Conservation (phyloP, 441 rosid genomes). For the Gossypium schwendimanii region DNA sequence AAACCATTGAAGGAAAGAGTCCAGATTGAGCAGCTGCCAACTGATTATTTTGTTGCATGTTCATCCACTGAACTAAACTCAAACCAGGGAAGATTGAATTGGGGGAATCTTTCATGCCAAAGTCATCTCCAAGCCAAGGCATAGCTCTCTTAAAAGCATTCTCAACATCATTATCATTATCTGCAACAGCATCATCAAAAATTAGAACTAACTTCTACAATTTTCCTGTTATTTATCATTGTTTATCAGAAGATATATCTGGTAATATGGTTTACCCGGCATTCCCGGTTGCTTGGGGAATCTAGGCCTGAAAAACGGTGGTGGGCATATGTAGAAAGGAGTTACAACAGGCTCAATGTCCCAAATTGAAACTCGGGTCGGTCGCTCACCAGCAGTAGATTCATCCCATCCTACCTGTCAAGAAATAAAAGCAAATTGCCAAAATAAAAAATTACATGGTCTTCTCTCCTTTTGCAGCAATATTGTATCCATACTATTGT, state of each 20-base stretch:
- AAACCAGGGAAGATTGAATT: slow-evolving; percentile 76
- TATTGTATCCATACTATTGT: neutral
- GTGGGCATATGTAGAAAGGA: slow-evolving; percentile 91
- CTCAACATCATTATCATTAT: slow-evolving; percentile 75
- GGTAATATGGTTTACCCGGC: slow-evolving; percentile 43
- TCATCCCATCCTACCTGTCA: slow-evolving; percentile 94
- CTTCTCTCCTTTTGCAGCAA: neutral
- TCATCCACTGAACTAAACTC: slow-evolving; percentile 98
- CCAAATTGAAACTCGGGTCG: slow-evolving; percentile 83
- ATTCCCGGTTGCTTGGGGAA: slow-evolving; percentile 78
- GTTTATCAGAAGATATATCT: neutral
- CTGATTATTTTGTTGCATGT: slow-evolving; percentile 86
- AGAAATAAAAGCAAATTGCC: slow-evolving; percentile 1
- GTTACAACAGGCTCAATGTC: slow-evolving; percentile 81
- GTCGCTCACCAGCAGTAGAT: slow-evolving; percentile 84
- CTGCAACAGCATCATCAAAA: slow-evolving; percentile 32
- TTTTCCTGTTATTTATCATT: neutral
- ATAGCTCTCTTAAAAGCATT: slow-evolving; percentile 81
- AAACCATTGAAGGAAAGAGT: slow-evolving; percentile 55
- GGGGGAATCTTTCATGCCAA: slow-evolving; percentile 69
- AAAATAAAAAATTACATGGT: neutral
- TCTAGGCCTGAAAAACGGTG: slow-evolving; percentile 89
- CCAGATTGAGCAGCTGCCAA: slow-evolving; percentile 65
- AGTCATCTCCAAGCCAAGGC: slow-evolving; percentile 92
- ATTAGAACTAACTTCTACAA: neutral